Conservation (phyloP, 768 basidiomycete genomes). For the Infundibulicybe gibba region DNA sequence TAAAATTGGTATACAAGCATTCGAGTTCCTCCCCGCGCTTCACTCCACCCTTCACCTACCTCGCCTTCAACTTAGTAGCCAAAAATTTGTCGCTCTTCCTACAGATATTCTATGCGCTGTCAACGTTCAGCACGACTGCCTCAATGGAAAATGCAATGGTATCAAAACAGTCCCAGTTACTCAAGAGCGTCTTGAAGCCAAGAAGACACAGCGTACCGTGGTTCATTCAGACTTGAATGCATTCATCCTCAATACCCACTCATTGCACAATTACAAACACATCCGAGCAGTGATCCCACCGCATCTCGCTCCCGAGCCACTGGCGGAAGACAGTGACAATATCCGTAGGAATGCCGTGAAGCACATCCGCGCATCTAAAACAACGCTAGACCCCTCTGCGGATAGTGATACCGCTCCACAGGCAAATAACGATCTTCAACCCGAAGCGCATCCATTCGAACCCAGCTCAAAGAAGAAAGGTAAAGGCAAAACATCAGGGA, state of each 20-base stretch:
- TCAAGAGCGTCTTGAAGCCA: conserved; percentile 17
- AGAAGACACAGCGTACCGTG: conserved; percentile 7
- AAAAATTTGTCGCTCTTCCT: neutral
- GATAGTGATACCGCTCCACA: neutral
- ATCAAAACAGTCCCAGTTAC: conserved; percentile 8
- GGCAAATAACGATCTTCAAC: neutral
- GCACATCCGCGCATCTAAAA: neutral
- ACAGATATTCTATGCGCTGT: conserved; percentile 13
- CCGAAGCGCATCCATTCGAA: too few species aligned
- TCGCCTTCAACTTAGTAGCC: too few species aligned
- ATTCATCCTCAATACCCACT: conserved; percentile 22
- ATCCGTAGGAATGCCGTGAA: neutral
- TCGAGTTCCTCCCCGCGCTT: too few species aligned
- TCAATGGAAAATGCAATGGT: conserved; percentile 9
- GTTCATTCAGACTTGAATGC: conserved; percentile 10
- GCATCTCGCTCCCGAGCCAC: conserved; percentile 13
- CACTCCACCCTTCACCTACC: too few species aligned
- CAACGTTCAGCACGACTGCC: conserved; percentile 20
- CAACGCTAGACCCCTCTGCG: too few species aligned
- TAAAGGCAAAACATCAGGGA: too few species aligned
- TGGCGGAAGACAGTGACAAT: conserved; percentile 5
- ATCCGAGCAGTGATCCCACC: conserved; percentile 12
- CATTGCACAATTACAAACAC: conserved; percentile 25
- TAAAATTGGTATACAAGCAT: too few species aligned
- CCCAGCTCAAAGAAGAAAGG: too few species aligned